A percentile compares a stretch with the other conserved stretches of the same genome.
Evolutionary conservation across 257 asterid genomes (phyloP).

Genomic region (Cruciata laevipes): DNA sequence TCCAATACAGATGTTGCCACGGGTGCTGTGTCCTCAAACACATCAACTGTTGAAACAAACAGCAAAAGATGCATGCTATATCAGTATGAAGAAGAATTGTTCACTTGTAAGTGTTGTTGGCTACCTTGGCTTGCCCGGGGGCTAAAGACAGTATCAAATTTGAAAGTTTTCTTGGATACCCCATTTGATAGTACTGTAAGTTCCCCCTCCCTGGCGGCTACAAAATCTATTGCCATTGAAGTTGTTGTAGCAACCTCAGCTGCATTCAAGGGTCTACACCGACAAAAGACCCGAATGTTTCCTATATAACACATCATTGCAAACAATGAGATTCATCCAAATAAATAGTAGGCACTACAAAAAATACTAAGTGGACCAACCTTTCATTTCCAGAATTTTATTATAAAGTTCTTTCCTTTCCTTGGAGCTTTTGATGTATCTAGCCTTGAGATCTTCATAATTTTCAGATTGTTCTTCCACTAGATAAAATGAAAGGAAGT

Average conservation of each 20-base stretch:
- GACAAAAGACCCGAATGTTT: constrained; percentile 91
- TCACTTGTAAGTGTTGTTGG: not conserved
- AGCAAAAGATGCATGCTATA: not conserved
- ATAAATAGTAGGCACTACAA: not conserved
- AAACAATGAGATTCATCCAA: constrained; percentile 14
- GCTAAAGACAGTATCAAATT: constrained; percentile 75
- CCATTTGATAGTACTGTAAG: constrained; percentile 67
- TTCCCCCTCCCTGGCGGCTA: constrained; percentile 81
- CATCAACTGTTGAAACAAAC: constrained; percentile 48
- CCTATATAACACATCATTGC: constrained; percentile 40
- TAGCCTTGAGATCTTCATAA: constrained; percentile 62
- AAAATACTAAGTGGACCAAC: constrained; percentile 35
- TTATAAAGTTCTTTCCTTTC: constrained; percentile 79
- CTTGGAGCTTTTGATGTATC: constrained; percentile 60
- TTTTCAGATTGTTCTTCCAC: constrained; percentile 50
- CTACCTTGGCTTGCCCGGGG: constrained; percentile 84
- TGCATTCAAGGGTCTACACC: constrained; percentile 82
- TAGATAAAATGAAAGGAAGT: constrained; percentile 21
- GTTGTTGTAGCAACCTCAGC: constrained; percentile 69
- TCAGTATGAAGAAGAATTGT: constrained; percentile 5
- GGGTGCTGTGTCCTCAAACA: constrained; percentile 85
- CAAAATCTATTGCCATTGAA: constrained; percentile 66
- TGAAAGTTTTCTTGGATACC: constrained; percentile 49
- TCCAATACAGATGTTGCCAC: constrained; percentile 87
- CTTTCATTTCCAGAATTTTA: constrained; percentile 85